Percentiles rank a stretch among this genome's conserved stretches.
Conservation (phyloP, 2,329 filamentous ascomycete species). For the Nemania diffusa region DNA sequence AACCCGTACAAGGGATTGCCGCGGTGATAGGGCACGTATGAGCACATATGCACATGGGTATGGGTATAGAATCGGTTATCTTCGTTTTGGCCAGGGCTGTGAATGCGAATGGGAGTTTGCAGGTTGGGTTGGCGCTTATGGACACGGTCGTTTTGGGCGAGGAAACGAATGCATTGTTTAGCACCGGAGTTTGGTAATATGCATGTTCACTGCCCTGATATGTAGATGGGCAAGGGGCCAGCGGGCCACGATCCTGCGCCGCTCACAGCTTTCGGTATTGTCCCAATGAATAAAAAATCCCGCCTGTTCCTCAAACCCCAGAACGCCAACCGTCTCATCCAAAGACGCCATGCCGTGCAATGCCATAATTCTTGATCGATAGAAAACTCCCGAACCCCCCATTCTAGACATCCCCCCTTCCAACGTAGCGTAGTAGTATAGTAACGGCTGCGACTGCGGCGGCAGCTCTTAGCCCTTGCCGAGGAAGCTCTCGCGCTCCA, state of each 20-base stretch:
- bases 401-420: constrained; percentile 26
- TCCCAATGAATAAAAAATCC: neutral
- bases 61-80: neutral
- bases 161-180: constrained; percentile 6
- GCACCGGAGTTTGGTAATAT: constrained; percentile 17
- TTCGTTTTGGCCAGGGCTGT: neutral
- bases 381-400: constrained; percentile 13
- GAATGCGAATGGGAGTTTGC: neutral
- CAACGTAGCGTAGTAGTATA: too few species aligned
- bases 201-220: constrained; percentile 9
- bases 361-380: constrained; percentile 24
- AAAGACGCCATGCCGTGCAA: constrained; percentile 43
- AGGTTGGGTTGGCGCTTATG: constrained; percentile 14
- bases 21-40: constrained; percentile 42
- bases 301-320: constrained; percentile 19
- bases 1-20: constrained; percentile 49
- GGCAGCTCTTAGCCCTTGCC: constrained; percentile 60
- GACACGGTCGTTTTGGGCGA: neutral
- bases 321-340: constrained; percentile 14
- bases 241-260: neutral
- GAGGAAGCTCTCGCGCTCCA: constrained; percentile 89
- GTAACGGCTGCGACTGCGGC: too few species aligned
- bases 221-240: neutral
- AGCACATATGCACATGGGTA: neutral
- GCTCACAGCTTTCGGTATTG: neutral